phyloP scores from a whole-genome alignment of 352 stramenopile genomes.

The Pythium scleroteichum region DNA sequence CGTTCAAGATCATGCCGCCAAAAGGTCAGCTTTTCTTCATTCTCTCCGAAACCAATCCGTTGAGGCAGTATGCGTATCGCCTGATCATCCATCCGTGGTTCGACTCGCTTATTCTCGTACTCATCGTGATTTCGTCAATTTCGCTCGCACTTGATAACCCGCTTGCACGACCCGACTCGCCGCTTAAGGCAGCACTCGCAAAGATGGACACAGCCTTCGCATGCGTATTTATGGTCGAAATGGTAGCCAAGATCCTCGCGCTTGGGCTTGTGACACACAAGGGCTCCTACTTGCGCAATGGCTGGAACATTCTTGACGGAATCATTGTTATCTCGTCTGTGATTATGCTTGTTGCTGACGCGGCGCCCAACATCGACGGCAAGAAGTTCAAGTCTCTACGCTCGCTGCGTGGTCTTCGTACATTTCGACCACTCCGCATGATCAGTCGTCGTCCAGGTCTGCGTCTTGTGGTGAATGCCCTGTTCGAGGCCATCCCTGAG shows the following conservation, averaged over 20 bases:
- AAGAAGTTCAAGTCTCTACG: slow-evolving; percentile 74
- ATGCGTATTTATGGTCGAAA: slow-evolving; percentile 85
- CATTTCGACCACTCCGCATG: slow-evolving; percentile 90
- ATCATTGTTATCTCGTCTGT: slow-evolving; percentile 87
- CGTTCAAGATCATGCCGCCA: slow-evolving; percentile 22
- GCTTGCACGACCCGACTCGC: slow-evolving; percentile 53
- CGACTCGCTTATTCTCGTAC: slow-evolving; percentile 70
- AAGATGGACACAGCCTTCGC: slow-evolving; percentile 76
- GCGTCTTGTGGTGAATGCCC: slow-evolving; percentile 90
- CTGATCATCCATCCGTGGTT: slow-evolving; percentile 75
- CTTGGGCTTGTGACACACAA: slow-evolving; percentile 72
- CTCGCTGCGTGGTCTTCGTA: slow-evolving; percentile 81
- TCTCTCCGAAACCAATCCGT: slow-evolving; percentile 43
- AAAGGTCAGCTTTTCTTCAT: slow-evolving; percentile 45
- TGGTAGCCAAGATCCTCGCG: slow-evolving; percentile 89
- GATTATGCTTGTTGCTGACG: slow-evolving; percentile 61
- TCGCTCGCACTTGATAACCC: slow-evolving; percentile 88
- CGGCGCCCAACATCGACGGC: slow-evolving; percentile 30
- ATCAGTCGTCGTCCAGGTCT: slow-evolving; percentile 86
- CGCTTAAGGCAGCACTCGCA: slow-evolving; percentile 43
- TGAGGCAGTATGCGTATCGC: slow-evolving; percentile 39
- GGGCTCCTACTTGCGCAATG: slow-evolving; percentile 75
- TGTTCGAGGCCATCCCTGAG: slow-evolving; percentile 88
- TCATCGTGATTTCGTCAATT: slow-evolving; percentile 87
- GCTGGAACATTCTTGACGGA: slow-evolving; percentile 91